Evolutionary conservation across 1,139 yeast genomes (phyloP), one percentile per base, ranked within the genome.

Genomic region (Protomyces arabidopsidicola): DNA sequence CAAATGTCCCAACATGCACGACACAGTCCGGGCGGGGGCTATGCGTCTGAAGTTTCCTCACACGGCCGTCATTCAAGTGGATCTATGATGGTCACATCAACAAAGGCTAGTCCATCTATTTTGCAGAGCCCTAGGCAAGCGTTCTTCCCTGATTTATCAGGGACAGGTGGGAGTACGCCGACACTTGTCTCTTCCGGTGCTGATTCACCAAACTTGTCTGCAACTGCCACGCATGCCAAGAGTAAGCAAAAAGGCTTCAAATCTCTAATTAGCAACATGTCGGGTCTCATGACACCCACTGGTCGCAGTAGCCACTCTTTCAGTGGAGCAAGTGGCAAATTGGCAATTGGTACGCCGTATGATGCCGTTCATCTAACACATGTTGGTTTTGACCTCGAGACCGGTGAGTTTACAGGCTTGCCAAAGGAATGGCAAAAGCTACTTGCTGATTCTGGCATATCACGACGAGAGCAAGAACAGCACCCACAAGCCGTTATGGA

Each of bases 401-500:
- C 93, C 39, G 96, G 97, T 9, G 86, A 88, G 65, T 91, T 87
- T 71, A 88, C 93, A 1, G 98, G 97, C 1, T 79, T 91, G 63
- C 98, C 98, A 1, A 84, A 83, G 56, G 97, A 89, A 73, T 93
- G 98, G 98, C 93, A 89, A 70, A 81, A 83, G 66, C 78, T 90
- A 57, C 79, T 93, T 67, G 82, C 86, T 20, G 95, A 91, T 18
- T 86, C 90, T 73, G 98, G 98, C 53, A 89, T 93, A 60, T 82
- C 95, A 4, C 84, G 83, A 70, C 82, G 82, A 54, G 98, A 93
- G 70, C 97, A 90, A 72, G 86, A 87, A 70, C 88, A 87, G 70
- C 90, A 93, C 72, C 97, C 97, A 2, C 95, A 90, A 75, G 97
- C 96, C 0, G 96, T 90, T 8, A 85, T 88, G 82, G 96, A 90